Evolutionary conservation across 768 basidiomycete species (phyloP), one percentile per base, ranked within the genome.

Genomic region (Cystofilobasidium ferigula): DNA sequence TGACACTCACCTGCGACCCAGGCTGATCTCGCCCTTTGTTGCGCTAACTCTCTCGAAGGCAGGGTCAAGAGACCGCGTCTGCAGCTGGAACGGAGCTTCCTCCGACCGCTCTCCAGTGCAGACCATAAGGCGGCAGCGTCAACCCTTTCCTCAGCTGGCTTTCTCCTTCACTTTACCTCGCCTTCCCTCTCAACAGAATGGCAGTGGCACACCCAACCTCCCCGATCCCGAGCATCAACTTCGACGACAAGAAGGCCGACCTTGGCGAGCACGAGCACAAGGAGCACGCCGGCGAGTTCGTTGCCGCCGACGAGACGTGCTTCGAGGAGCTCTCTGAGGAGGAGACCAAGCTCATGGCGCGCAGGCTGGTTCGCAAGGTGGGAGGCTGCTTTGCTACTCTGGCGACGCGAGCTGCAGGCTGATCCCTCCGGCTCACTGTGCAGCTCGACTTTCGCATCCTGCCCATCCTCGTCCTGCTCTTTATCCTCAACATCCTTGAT

Each of bases 401-500:
- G n/a, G 4, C 5, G 13, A 6, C 47, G 7, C 12, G 14, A 48
- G 22, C 8, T 26, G 47, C 22, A 9, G 47, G 24, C n/a, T 3
- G 24, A 10, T 9, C 1, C 47, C 47, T 48, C 40, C 20, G 14
- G 40, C 40, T 10, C 40, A 4, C 14, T 9, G 22, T 47, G 10
- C 47, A 48, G 47, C 3, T 48, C 47, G 47, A 48, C 47, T 48
- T 48, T 6, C 47, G 47, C 26, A n/a, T 48, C 47, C 47, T 48
- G 47, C 47, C 47, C 26, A 28, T 48, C 6, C 47, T 48, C 22
- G 24, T 48, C 47, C 26, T 48, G n/a, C 47, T 48, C 47, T 48
- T 48, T n/a, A 48, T 48, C 47, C 47, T 48, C 47, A 48, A 48
- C 47, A 48, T 48, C 14, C 47, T 48, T n/a, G 47, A 48, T n/a